Evolutionary conservation across 2,329 filamentous ascomycete species (phyloP).

Genomic region (Emericellopsis cladophorae): DNA sequence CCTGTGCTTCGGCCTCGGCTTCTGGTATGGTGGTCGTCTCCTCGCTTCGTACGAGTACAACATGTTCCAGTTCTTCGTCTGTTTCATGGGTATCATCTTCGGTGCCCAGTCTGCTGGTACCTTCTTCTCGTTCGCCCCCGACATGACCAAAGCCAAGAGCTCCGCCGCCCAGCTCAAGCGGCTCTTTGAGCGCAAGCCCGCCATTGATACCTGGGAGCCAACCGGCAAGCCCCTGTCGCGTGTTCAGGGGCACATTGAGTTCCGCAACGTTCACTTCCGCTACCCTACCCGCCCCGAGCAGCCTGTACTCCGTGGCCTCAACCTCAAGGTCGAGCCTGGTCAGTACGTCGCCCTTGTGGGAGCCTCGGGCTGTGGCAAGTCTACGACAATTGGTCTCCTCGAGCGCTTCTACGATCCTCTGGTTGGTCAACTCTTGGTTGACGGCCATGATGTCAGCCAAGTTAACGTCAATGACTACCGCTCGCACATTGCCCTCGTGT

Average conservation of each 20-base stretch:
- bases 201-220: slow-evolving; percentile 1
- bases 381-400: slow-evolving; percentile 82
- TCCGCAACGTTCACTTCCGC: slow-evolving; percentile 34
- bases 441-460: slow-evolving; percentile 67
- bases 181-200: slow-evolving; percentile 1
- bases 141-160: slow-evolving; percentile 1
- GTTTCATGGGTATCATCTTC: slow-evolving; percentile 37
- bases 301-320: slow-evolving; percentile 17
- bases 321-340: slow-evolving; percentile 39
- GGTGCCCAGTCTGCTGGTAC: slow-evolving; percentile 17
- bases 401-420: slow-evolving; percentile 93
- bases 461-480: slow-evolving; percentile 85
- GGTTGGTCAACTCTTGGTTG: slow-evolving; percentile 63
- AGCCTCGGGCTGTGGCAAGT: slow-evolving; percentile 88
- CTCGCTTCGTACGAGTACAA: slow-evolving; percentile 46
- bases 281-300: slow-evolving; percentile 28
- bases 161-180: neutral
- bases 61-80: slow-evolving; percentile 37
- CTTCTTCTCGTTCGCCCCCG: slow-evolving; percentile 4
- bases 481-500: slow-evolving; percentile 83
- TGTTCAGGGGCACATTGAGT: slow-evolving; percentile 6
- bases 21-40: slow-evolving; percentile 81
- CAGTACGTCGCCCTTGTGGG: slow-evolving; percentile 91
- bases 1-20: slow-evolving; percentile 72
- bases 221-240: neutral